Base-by-base conservation (phyloP, 2,329 filamentous ascomycete genomes). In the Colletotrichum filicis region DNA sequence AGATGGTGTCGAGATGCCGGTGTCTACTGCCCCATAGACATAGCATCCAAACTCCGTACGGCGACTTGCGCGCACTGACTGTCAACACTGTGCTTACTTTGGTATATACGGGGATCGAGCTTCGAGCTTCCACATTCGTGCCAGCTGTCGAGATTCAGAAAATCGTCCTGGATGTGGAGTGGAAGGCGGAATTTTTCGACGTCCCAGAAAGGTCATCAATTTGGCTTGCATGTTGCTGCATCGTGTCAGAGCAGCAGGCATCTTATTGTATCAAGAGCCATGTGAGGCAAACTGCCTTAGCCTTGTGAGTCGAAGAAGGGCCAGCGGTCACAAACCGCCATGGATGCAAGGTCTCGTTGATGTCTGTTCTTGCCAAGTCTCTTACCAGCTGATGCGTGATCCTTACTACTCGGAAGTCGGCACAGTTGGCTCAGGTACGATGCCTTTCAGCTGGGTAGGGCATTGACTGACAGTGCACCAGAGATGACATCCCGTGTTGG, bases 401-500 rank as follows among this genome's bases (percentile, higher is more conserved):
- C n/a, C 22, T 19, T 9, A 49, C 24, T 37, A 37, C 46, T 53
- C 59, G 65, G 59, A 68, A 63, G 24, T 63, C 69, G 69, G 53
- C 59, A 63, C 69, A 22, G 52, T 46, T 55, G 57, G 64, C 65
- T 52, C 53, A 71, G 52, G 46, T 22, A 24, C 28, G 60, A 24
- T 22, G 56, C 35, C 22, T 57, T 63, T 56, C 60, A 66, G 37
- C 35, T 42, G 26, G 9, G n/a, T 30, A 14, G 35, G 55, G 14
- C 35, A 61, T 73, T 35, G 24, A 57, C 71, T 61, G 66, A 70
- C 35, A 49, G 30, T 14, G 14, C 35, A 66, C 24, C 56, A 49
- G 49, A 61, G 66, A 73, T 61, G 66, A 53, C 66, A 66, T 56
- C 52, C 52, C 7, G 32, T 37, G 49, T 53, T 32, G 37, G 56